Evolutionary conservation across 805 yeast genomes (phyloP).

Genomic region (Pichia ethanolica): DNA sequence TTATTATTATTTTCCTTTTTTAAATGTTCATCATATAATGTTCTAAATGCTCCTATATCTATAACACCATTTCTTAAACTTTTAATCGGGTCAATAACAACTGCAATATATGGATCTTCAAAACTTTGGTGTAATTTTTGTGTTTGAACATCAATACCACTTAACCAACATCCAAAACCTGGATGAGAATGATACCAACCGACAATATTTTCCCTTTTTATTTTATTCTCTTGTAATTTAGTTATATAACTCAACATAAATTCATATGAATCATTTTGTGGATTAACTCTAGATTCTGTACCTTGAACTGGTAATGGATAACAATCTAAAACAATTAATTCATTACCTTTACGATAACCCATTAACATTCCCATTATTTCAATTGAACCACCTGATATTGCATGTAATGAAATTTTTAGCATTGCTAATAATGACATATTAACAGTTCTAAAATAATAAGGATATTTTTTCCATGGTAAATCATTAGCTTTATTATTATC

Average conservation of each 20-base stretch:
- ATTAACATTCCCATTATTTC: conserved; percentile 95
- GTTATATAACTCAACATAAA: conserved; percentile 84
- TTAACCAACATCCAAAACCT: conserved; percentile 94
- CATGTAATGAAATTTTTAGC: conserved; percentile 71
- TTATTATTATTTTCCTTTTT: conserved; percentile 4
- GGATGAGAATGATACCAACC: conserved; percentile 99
- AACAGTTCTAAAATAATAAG: conserved; percentile 53
- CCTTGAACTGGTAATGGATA: conserved; percentile 92
- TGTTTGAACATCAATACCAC: conserved; percentile 89
- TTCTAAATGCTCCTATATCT: conserved; percentile 85
- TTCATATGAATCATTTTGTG: conserved; percentile 89
- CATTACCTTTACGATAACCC: conserved; percentile 51
- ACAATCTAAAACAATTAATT: conserved; percentile 67
- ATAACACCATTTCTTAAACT: conserved; percentile 56
- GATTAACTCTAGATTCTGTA: conserved; percentile 92
- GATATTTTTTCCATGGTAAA: conserved; percentile 52
- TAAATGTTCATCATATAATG: conserved; percentile 33
- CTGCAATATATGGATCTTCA: conserved; percentile 87
- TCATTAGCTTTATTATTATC: neutral
- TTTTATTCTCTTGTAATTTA: conserved; percentile 37
- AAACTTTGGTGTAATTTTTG: conserved; percentile 77
- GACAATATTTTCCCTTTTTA: conserved; percentile 62
- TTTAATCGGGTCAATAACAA: conserved; percentile 79
- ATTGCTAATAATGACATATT: conserved; percentile 66
- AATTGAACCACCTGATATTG: conserved; percentile 74